These are phyloP conservation scores for Salvia rosmarinus DNA, from an alignment of 257 asterid species.

Conservation along the genomic window DNA sequence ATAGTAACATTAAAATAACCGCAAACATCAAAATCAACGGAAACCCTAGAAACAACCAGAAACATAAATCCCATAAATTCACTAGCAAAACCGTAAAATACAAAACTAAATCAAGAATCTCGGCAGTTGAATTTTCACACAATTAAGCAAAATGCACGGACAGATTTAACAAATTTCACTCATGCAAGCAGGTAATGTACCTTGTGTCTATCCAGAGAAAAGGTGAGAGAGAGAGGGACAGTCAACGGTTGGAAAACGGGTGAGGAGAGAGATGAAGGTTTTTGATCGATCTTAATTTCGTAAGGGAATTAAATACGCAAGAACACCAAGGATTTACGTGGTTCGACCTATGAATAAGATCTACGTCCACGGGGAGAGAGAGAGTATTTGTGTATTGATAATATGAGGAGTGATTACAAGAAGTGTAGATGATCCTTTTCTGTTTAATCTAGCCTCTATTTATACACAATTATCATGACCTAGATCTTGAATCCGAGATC, in stretches of 20 bases:
- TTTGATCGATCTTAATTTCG: neutral
- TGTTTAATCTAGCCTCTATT: no score
- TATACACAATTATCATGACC: no score
- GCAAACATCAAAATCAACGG: slow-evolving; percentile 7
- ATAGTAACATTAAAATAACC: neutral
- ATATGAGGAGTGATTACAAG: no score
- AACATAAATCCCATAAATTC: neutral
- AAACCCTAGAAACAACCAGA: slow-evolving; percentile 31
- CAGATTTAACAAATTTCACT: neutral
- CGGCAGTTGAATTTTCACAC: slow-evolving; percentile 3
- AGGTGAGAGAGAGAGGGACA: neutral
- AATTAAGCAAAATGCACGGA: slow-evolving; percentile 17
- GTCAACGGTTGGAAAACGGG: neutral
- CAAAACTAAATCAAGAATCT: slow-evolving; percentile 15
- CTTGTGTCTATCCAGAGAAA: slow-evolving; percentile 10
- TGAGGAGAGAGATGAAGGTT: neutral
- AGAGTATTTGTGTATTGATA: no score
- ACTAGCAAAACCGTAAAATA: slow-evolving; percentile 8
- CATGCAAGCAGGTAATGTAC: slow-evolving; percentile 33
- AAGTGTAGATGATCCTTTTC: no score
- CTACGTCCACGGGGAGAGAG: no score
- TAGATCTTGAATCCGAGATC: no score
- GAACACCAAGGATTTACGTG: no score
- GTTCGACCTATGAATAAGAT: no score
- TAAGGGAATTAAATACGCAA: no score